A percentile compares a stretch with the other conserved stretches of the same genome.
Evolutionary conservation across 73 alveolate genomes (phyloP).

Genomic region (Breviolum minutum): DNA sequence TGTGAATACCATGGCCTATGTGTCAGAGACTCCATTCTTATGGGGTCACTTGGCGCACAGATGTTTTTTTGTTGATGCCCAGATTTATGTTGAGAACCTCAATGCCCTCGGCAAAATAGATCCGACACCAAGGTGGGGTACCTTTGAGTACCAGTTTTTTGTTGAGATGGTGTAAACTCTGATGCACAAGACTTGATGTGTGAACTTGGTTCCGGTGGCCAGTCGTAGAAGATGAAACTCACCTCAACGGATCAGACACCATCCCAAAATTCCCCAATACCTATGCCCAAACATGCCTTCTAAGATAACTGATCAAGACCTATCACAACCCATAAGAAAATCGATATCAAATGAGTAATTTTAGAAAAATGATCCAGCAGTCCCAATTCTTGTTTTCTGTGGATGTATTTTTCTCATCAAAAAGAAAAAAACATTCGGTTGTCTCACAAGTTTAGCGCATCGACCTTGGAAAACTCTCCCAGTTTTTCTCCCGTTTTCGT

Average conservation of each 20-base stretch:
- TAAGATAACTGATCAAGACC: too few species aligned
- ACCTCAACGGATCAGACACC: too few species aligned
- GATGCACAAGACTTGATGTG: neutral
- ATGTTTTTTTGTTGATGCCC: neutral
- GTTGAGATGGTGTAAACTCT: neutral
- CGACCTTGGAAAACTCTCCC: neutral
- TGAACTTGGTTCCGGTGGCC: too few species aligned
- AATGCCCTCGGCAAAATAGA: too few species aligned
- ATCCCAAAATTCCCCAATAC: too few species aligned
- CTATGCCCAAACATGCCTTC: too few species aligned
- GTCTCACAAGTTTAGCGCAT: neutral
- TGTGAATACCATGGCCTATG: conserved; percentile 23
- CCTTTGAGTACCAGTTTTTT: neutral
- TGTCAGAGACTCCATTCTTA: conserved; percentile 25
- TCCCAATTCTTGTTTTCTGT: neutral
- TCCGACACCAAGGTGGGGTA: neutral
- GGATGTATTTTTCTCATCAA: neutral
- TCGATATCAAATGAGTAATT: neutral
- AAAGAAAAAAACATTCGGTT: neutral
- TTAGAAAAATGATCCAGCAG: neutral
- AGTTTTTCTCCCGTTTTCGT: neutral
- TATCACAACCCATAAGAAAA: too few species aligned
- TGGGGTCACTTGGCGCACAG: conserved; percentile 15
- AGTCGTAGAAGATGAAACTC: too few species aligned
- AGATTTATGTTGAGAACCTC: too few species aligned